Percentiles rank a stretch among this genome's conserved stretches.
Evolutionary conservation across 1,284 basidiomycete species (phyloP).

Genomic region (Ceratobasidium sp.): DNA sequence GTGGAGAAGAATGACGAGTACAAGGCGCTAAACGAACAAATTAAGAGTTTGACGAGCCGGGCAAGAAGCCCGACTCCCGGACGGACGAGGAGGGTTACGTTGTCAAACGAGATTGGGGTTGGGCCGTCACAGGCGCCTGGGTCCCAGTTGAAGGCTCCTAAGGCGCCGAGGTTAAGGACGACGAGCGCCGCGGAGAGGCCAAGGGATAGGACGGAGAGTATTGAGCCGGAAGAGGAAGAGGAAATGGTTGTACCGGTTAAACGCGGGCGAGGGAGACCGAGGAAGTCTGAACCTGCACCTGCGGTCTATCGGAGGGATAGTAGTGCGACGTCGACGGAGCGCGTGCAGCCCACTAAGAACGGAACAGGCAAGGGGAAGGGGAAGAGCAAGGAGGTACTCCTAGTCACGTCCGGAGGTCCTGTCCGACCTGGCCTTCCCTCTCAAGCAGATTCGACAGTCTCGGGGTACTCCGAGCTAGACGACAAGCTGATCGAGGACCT

Average conservation of each 20-base stretch:
- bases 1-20: slow-evolving; percentile 30
- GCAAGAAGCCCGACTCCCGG: slow-evolving; percentile 37
- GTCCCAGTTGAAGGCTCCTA: not conserved
- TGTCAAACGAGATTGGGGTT: not conserved
- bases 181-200: not conserved
- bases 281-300: slow-evolving; percentile 30
- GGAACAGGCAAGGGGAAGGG: not conserved
- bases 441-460: slow-evolving; percentile 17
- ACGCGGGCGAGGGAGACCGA: slow-evolving; percentile 29
- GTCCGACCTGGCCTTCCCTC: slow-evolving; percentile 23
- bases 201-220: not conserved
- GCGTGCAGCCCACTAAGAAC: not conserved
- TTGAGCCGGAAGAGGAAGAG: slow-evolving; percentile 5
- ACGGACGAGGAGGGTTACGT: slow-evolving; percentile 26
- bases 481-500: slow-evolving; percentile 26
- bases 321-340: not conserved
- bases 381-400: not conserved
- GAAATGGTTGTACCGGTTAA: not conserved
- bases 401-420: not conserved
- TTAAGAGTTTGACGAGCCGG: slow-evolving; percentile 28
- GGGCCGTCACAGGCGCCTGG: not conserved
- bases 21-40: slow-evolving; percentile 8
- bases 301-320: not conserved
- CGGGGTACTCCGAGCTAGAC: slow-evolving; percentile 28
- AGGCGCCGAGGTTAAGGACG: slow-evolving; percentile 15